These are phyloP conservation scores for Botrytis sinoallii DNA, from an alignment of 2,329 filamentous ascomycete species.

Conservation along the genomic window DNA sequence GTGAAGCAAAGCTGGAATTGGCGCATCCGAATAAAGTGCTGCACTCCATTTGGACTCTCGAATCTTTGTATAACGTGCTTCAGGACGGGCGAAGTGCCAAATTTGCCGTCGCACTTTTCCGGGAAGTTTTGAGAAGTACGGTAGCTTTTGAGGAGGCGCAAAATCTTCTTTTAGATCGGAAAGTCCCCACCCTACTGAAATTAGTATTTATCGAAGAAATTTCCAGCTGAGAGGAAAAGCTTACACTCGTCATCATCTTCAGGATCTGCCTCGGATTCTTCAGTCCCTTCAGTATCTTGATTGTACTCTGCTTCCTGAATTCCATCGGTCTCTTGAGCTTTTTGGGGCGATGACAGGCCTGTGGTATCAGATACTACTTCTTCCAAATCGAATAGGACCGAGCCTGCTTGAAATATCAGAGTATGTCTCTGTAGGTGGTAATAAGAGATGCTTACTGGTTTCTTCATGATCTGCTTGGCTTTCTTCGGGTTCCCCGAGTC, in stretches of 20 bases:
- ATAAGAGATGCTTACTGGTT: not conserved
- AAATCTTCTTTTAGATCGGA: not conserved
- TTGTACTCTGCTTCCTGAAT: too few relatives aligned
- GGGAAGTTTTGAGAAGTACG: not conserved
- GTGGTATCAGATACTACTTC: not conserved
- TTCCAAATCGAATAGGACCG: not conserved
- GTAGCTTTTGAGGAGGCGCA: not conserved
- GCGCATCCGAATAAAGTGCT: not conserved
- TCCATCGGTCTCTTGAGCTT: not conserved
- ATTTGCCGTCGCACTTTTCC: not conserved
- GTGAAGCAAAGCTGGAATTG: slow-evolving; percentile 1
- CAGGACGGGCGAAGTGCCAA: not conserved
- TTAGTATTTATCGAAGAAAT: not conserved
- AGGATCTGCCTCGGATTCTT: not conserved
- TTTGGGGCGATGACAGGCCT: not conserved
- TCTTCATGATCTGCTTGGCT: not conserved
- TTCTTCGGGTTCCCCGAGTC: not conserved
- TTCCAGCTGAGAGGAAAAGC: not conserved
- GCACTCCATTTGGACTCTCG: not conserved
- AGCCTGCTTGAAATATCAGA: not conserved
- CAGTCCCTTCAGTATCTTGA: not conserved
- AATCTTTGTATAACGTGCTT: slow-evolving; percentile 1
- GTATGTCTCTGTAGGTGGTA: not conserved
- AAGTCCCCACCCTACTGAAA: not conserved
- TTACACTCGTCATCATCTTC: not conserved